phyloP scores from a whole-genome alignment of 257 asterid genomes.

The Forsythia suspensa region DNA sequence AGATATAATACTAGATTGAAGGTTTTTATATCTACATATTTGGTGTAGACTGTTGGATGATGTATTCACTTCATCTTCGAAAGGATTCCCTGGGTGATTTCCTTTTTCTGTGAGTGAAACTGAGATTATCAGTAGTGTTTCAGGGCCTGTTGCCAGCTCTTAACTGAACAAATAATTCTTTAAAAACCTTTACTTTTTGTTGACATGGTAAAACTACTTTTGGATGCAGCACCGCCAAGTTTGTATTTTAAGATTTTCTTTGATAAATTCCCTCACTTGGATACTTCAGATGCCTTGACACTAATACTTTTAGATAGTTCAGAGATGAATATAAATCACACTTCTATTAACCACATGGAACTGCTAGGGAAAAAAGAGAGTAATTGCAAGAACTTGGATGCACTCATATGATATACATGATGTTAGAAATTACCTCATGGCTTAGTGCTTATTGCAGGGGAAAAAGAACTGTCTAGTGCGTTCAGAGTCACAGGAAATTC shows the following conservation, averaged over 20 bases:
- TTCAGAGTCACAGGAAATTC: not conserved
- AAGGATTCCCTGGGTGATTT: not conserved
- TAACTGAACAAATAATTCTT: not conserved
- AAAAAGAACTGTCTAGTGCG: not conserved
- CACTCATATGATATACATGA: not conserved
- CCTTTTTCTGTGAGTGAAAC: not conserved
- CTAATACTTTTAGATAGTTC: not conserved
- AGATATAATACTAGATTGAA: not conserved
- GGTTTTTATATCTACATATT: not conserved
- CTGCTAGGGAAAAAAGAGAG: not conserved
- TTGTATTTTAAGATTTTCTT: not conserved
- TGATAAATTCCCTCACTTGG: not conserved
- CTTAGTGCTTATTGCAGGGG: not conserved
- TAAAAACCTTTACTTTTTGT: not conserved
- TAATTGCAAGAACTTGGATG: not conserved
- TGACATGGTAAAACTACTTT: not conserved
- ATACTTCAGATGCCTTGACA: not conserved
- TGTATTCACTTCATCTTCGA: not conserved
- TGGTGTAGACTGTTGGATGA: not conserved
- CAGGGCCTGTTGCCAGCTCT: not conserved
- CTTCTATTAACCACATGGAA: not conserved
- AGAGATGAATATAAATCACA: not conserved
- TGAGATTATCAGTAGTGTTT: not conserved
- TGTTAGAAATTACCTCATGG: not conserved
- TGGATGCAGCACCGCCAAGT: too few species aligned